phyloP scores from a whole-genome alignment of 768 basidiomycete species.

The Porpolomopsis calyptriformis region DNA sequence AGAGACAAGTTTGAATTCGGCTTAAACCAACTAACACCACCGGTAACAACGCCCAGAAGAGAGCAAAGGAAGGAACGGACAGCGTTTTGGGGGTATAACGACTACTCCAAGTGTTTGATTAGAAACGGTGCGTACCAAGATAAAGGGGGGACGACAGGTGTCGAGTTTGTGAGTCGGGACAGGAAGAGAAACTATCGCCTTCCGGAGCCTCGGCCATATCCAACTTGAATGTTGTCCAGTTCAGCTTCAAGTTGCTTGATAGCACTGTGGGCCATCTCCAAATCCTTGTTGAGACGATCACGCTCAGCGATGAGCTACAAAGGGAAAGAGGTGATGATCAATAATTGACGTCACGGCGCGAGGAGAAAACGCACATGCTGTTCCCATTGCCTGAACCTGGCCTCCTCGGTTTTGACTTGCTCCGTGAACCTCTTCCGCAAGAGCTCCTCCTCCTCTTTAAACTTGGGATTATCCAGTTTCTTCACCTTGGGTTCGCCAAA shows the following conservation, averaged over 20 bases:
- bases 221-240: conserved; percentile 80
- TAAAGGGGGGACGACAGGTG: background rate
- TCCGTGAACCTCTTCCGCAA: conserved; percentile 97
- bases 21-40: too few species aligned
- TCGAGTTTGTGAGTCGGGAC: background rate
- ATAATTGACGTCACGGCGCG: conserved; percentile 3
- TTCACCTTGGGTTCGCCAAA: conserved; percentile 97
- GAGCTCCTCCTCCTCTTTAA: conserved; percentile 98
- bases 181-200: conserved; percentile 37
- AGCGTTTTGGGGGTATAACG: background rate
- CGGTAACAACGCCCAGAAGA: background rate
- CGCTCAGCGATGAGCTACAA: conserved; percentile 91
- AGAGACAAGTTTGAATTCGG: background rate
- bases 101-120: background rate
- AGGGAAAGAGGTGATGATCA: conserved; percentile 13
- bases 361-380: conserved; percentile 63
- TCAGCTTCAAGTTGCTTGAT: conserved; percentile 89
- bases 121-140: background rate
- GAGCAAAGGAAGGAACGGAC: background rate
- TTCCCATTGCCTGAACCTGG: conserved; percentile 98
- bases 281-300: conserved; percentile 97
- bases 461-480: conserved; percentile 98
- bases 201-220: conserved; percentile 57
- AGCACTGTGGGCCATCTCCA: conserved; percentile 83
- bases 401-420: conserved; percentile 98